Evolutionary conservation across 1,284 basidiomycete genomes (phyloP).

Genomic region (Ceratobasidium sp.): DNA sequence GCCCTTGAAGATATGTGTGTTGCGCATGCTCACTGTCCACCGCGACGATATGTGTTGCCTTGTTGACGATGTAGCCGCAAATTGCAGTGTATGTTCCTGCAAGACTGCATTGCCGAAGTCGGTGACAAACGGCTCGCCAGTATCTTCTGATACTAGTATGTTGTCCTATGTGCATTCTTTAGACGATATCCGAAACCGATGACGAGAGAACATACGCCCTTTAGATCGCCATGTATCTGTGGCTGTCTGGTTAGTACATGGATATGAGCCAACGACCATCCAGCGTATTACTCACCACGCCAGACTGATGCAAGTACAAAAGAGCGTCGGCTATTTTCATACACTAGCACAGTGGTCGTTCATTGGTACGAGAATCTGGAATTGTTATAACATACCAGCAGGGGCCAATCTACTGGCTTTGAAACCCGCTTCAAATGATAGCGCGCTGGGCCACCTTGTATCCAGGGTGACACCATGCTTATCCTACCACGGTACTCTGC

Average conservation of each 20-base stretch:
- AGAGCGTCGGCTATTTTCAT: slow-evolving; percentile 4
- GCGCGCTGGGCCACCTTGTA: not conserved
- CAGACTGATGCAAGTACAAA: slow-evolving; percentile 3
- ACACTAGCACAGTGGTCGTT: not conserved
- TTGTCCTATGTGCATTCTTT: too few species aligned
- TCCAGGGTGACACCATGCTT: slow-evolving; percentile 25
- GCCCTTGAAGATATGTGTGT: not conserved
- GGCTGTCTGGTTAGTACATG: not conserved
- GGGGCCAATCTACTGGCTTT: not conserved
- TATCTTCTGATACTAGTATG: too few species aligned
- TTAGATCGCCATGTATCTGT: slow-evolving; percentile 29
- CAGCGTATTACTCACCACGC: slow-evolving; percentile 16
- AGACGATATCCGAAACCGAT: not conserved
- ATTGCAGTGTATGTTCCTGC: slow-evolving; percentile 2
- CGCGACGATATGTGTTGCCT: not conserved
- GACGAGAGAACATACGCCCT: not conserved
- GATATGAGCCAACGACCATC: too few species aligned
- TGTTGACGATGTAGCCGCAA: not conserved
- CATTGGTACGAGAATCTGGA: not conserved
- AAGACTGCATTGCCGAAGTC: not conserved
- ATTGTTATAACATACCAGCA: not conserved
- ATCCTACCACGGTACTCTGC: slow-evolving; percentile 16
- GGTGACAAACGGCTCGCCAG: not conserved
- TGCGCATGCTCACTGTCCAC: not conserved
- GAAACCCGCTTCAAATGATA: not conserved